These are phyloP conservation scores for Monosporascus sp. DNA, from an alignment of 2,329 filamentous ascomycete genomes.

Conservation along the genomic window DNA sequence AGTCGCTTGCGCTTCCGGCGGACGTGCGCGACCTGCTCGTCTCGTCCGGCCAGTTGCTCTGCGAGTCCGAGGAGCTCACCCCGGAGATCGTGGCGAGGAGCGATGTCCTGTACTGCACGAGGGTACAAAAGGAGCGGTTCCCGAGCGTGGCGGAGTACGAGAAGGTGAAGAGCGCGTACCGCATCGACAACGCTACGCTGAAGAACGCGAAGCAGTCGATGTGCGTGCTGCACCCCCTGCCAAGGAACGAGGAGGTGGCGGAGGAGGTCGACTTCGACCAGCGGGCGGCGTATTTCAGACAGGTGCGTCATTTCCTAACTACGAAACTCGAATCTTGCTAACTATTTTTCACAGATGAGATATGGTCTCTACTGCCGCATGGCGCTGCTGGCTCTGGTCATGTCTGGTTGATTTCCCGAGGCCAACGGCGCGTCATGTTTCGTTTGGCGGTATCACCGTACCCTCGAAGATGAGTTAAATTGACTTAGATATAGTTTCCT, in stretches of 20 bases:
- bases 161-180: slow-evolving; percentile 77
- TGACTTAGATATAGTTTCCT: not conserved
- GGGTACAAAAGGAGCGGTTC: slow-evolving; percentile 96
- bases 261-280: slow-evolving; percentile 98
- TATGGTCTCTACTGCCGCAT: slow-evolving; percentile 98
- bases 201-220: slow-evolving; percentile 89
- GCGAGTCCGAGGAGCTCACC: slow-evolving; percentile 73
- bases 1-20: slow-evolving; percentile 68
- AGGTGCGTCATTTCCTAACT: slow-evolving; percentile 61
- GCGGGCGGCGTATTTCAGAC: slow-evolving; percentile 95
- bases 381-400: slow-evolving; percentile 90
- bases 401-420: slow-evolving; percentile 44
- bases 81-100: slow-evolving; percentile 79
- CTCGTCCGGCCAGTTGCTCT: slow-evolving; percentile 67
- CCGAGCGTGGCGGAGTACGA: slow-evolving; percentile 76
- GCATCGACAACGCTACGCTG: slow-evolving; percentile 85
- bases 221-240: slow-evolving; percentile 92
- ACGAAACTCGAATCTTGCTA: slow-evolving; percentile 26
- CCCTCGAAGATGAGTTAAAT: no score
- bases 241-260: slow-evolving; percentile 85
- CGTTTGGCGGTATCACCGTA: no score
- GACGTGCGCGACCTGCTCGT: slow-evolving; percentile 69
- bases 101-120: slow-evolving; percentile 94
- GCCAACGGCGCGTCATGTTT: slow-evolving; percentile 2
- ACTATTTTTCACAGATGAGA: slow-evolving; percentile 65